These are phyloP conservation scores for Hypoxylon lienhwacheense DNA, from an alignment of 495 filamentous ascomycete species.

Conservation along the genomic window DNA sequence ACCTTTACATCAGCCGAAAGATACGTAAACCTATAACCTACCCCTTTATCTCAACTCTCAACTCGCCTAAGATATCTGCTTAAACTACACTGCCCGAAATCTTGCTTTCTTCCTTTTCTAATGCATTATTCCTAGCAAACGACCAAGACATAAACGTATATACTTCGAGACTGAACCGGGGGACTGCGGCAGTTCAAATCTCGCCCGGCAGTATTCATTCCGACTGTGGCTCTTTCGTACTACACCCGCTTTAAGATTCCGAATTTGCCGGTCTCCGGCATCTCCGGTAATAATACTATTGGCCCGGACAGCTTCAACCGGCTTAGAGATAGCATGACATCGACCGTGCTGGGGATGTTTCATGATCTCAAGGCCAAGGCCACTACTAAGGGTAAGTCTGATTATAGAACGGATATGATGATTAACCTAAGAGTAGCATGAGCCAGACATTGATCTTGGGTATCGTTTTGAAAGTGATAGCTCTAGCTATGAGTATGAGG, in stretches of 20 bases:
- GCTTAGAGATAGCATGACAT: conserved; percentile 7
- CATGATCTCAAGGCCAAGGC: too few species aligned
- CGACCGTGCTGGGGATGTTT: conserved; percentile 3
- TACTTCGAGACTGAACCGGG: conserved; percentile 8
- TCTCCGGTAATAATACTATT: conserved; percentile 35
- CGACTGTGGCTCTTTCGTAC: conserved; percentile 14
- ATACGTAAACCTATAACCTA: too few species aligned
- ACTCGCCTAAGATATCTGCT: too few species aligned
- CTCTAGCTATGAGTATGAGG: too few species aligned
- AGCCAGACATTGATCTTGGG: too few species aligned
- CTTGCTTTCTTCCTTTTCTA: neutral
- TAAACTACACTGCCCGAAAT: too few species aligned
- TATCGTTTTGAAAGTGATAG: too few species aligned
- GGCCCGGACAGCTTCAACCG: conserved; percentile 28
- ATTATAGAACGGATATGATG: too few species aligned
- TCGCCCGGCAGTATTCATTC: conserved; percentile 30
- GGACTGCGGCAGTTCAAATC: conserved; percentile 26
- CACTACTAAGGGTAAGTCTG: too few species aligned
- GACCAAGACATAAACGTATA: too few species aligned
- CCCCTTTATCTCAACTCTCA: conserved; percentile 2
- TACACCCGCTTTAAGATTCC: conserved; percentile 22
- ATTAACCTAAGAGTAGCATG: too few species aligned
- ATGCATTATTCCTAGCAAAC: neutral
- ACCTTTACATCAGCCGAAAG: too few species aligned
- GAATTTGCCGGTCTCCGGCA: conserved; percentile 32